phyloP scores from a whole-genome alignment of 2,329 filamentous ascomycete genomes.

The Aspergillus sp. region DNA sequence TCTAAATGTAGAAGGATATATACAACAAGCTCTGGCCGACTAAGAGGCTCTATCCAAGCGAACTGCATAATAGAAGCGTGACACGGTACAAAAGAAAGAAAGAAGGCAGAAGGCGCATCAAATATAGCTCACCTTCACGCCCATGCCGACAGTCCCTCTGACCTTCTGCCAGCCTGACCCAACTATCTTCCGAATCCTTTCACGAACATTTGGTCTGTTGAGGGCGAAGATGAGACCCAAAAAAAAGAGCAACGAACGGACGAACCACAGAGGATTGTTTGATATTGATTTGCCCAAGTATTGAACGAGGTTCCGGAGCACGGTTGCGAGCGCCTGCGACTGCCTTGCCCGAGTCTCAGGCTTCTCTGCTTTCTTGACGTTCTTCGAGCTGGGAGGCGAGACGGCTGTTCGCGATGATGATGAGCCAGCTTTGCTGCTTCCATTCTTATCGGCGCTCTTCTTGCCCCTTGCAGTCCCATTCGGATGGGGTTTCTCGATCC shows the following conservation, averaged over 20 bases:
- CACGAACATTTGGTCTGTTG: constrained; percentile 73
- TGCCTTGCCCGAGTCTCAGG: constrained; percentile 39
- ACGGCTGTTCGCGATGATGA: constrained; percentile 37
- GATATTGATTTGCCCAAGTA: constrained; percentile 57
- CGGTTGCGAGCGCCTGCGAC: constrained; percentile 48
- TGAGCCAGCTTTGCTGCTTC: constrained; percentile 28
- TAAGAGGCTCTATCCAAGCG: background rate
- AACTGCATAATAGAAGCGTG: background rate
- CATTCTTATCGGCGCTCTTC: constrained; percentile 34
- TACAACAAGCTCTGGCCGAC: constrained; percentile 5
- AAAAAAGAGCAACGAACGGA: constrained; percentile 75
- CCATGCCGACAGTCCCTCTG: constrained; percentile 87
- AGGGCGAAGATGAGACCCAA: constrained; percentile 77
- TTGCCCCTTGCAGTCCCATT: constrained; percentile 38
- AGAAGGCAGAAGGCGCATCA: constrained; percentile 42
- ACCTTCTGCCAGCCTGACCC: constrained; percentile 79
- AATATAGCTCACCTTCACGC: constrained; percentile 96
- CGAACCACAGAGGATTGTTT: constrained; percentile 59
- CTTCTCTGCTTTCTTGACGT: constrained; percentile 45
- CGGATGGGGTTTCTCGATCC: constrained; percentile 62
- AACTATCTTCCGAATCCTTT: constrained; percentile 72
- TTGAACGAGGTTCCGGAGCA: constrained; percentile 55
- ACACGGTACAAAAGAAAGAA: background rate
- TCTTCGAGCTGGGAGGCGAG: constrained; percentile 41
- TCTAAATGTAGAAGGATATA: constrained; percentile 19